Percentiles rank a stretch among this genome's conserved stretches.
Evolutionary conservation across 345 rosid species (phyloP).

Genomic region (Barbarea vulgaris): DNA sequence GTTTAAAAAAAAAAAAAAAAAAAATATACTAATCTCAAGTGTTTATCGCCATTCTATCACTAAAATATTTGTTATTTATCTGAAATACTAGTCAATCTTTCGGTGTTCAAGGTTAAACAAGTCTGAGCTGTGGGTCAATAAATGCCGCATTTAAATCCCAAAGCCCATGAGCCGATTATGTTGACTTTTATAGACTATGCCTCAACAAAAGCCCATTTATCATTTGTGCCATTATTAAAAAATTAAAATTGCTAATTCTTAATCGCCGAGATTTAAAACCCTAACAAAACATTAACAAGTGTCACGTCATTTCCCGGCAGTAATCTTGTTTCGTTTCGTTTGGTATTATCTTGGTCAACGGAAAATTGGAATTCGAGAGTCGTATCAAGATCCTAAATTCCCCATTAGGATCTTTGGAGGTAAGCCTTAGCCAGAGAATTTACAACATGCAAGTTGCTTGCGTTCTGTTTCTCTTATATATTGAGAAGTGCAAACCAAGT

Average conservation of each 20-base stretch:
- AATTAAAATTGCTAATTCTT: no score
- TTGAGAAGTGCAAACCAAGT: background rate
- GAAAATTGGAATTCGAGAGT: background rate
- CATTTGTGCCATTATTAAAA: background rate
- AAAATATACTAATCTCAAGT: background rate
- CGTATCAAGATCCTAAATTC: background rate
- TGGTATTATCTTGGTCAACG: background rate
- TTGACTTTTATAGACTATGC: background rate
- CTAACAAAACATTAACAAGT: background rate
- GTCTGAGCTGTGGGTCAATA: no score
- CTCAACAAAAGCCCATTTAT: constrained; percentile 1
- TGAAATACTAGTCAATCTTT: background rate
- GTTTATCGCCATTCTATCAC: background rate
- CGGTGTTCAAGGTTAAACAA: no score
- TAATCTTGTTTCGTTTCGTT: background rate
- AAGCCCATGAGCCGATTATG: background rate
- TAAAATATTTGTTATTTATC: no score
- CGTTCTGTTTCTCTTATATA: background rate
- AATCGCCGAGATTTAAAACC: background rate
- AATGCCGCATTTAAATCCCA: no score
- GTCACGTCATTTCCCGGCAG: background rate
- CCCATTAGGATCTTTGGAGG: background rate
- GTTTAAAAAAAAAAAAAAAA: no score
- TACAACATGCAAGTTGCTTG: background rate
- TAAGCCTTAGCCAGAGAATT: background rate